Percentiles rank a stretch among this genome's conserved stretches.
Conservation (phyloP, 192 early-diverging fungal species). For the Coemansia sp. region DNA sequence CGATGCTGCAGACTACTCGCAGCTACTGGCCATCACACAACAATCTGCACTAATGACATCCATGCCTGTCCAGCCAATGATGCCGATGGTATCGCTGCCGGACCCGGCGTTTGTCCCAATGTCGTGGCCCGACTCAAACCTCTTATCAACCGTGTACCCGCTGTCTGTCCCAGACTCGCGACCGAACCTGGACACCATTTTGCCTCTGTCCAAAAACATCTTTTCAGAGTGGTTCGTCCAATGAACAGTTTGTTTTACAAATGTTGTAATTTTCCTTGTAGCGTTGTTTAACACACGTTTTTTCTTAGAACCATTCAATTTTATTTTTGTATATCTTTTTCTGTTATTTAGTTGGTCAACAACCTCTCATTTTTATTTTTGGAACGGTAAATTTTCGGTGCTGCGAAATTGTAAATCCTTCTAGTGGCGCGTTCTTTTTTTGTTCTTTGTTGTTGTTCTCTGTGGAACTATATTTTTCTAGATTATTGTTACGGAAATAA, state of each 20-base stretch:
- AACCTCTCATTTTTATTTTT: background rate
- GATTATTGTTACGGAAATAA: background rate
- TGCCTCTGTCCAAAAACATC: constrained; percentile 21
- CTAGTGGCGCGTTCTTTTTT: background rate
- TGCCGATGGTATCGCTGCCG: background rate
- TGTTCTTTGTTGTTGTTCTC: background rate
- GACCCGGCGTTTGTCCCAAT: background rate
- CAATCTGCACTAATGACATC: constrained; percentile 19
- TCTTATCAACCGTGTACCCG: background rate
- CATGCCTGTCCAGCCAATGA: background rate
- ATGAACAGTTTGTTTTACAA: background rate
- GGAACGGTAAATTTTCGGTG: constrained; percentile 17
- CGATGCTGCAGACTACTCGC: constrained; percentile 12
- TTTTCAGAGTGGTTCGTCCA: constrained; percentile 31
- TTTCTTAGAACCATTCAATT: constrained; percentile 9
- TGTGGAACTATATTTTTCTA: too few relatives aligned
- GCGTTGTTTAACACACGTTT: constrained; percentile 10
- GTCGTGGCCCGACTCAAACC: background rate
- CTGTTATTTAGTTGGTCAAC: too few relatives aligned
- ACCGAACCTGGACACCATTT: constrained; percentile 11
- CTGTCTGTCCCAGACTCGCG: background rate
- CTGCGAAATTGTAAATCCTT: background rate
- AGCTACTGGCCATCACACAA: constrained; percentile 10
- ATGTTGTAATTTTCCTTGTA: background rate
- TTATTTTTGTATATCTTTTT: background rate